Evolutionary conservation across 371 early-diverging fungal species (phyloP), one percentile per base, ranked within the genome.

Genomic region (Mucor ambiguus): DNA sequence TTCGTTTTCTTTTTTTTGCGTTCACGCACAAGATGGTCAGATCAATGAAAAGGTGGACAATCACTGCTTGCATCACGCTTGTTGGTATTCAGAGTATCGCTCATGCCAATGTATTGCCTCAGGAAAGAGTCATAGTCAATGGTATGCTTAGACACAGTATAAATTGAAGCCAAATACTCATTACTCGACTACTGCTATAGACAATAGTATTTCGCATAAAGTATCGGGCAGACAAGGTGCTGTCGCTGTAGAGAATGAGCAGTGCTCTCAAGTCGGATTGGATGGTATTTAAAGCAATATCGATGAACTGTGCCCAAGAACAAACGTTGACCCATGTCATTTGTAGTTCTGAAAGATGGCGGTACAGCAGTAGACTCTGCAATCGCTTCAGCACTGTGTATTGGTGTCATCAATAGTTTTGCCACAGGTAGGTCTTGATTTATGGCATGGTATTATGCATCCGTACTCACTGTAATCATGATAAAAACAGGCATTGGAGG

Each of bases 361-460:
- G 99, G 99, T 16, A 93, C 89, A 62, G 98, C 98, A 6, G 92
- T 98, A 0, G 99, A 99, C 85, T 92, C 98, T 3, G 95, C 96
- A 5, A 90, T 99, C 52, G 96, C 97, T 2, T 84, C 97, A 26
- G 86, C 94, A 16, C 73, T 99, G 16, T 98, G 97, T 70, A 87
- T 98, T 46, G 99, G 99, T 28, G 89, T 93, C 10, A 88, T 98
- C 54, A 96, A 99, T 75, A 46, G 88, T n/a, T 98, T 96, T 84
- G 90, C 96, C 10, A 89, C 95, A 24, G 99, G 99, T 56, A 94
- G 95, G n/a, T 33, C 37, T 24, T 33, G 33, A 6, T 10, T 24
- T 12, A 0, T 29, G 26, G 20, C 20, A 29, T 29, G 24, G 5
- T 22, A 46, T 0, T 9, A 46, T 46, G 46, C 20, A 4, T 41